Evolutionary conservation across 495 filamentous ascomycete genomes (phyloP), one percentile per base, ranked within the genome.

Genomic region (Aeminium ludgeri): DNA sequence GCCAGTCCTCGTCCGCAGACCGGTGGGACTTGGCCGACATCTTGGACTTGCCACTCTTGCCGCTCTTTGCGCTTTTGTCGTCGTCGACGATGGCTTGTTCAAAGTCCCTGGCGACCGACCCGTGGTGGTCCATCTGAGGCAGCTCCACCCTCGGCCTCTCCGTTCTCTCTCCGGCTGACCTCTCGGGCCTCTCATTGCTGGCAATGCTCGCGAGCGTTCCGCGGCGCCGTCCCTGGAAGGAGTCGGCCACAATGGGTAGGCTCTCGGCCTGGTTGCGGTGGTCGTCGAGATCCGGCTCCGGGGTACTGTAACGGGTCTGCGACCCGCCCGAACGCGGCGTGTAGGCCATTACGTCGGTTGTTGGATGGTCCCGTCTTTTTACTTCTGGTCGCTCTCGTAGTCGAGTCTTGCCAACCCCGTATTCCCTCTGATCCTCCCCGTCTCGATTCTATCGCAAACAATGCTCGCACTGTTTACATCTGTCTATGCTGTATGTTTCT

Each of bases 251-350:
- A 37, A 73, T 69, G 20, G 79, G 76, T 13, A 78, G 60, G 25
- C 81, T 73, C 19, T 75, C 60, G 27, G 78, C 58, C 53, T 94
- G 86, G 55, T 79, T 69, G 34, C 86, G 82, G 62, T 96, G 86
- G 55, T 96, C 89, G 57, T 97, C 89, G 10, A 96, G 67, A 53
- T 93, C 84, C 37, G 81, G 78, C 17, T 85, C 81, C 2, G 87
- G 83, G 33, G 81, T 83, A 56, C 78, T 81, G 63, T 70, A 74
- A 49, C 73, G 59, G 40, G 72, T 74, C 39, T 69, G 62, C 44
- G 56, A 65, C 50, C 60, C 63, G 37, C 78, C 75, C 29, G 77
- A 78, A 35, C 63, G 62, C 40, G 73, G 70, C 37, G 74, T 69
- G 44, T 79, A 74, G 49, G 57, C 38, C 60, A 62, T 62, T 15